Base-by-base conservation (phyloP, 257 asterid species). In the Cinchona pubescens region DNA sequence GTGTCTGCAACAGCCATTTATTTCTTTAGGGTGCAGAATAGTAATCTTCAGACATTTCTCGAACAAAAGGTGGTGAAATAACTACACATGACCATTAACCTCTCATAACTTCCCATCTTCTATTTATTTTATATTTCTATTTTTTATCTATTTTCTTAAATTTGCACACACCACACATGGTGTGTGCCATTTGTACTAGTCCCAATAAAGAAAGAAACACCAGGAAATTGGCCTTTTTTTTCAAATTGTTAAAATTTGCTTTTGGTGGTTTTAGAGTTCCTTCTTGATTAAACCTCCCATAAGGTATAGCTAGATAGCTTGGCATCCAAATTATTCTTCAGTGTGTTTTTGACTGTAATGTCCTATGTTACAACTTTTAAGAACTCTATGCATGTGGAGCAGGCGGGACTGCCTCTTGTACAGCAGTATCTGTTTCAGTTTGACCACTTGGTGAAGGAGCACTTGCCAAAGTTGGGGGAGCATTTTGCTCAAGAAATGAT, bases 331-430 rank as follows among this genome's bases (percentile, higher is more conserved):
- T 75, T 16, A 14, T n/a, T 55, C 67, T n/a, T 21, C 4, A 7
- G 55, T n/a, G n/a, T n/a, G 74, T 30, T 67, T 13, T 55, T 3
- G 9, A 61, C 43, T 48, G 45, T 35, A 53, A 35, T 53, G 66
- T 74, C 46, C n/a, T 65, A 3, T 43, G 4, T 74, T 58, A 18
- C 55, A 40, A 75, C n/a, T n/a, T n/a, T n/a, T 32, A 27, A 75
- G 49, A 59, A 74, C 64, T 82, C 23, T 78, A 29, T 73, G 30
- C 77, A 48, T 75, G 75, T 76, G 81, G 53, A 78, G 82, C 92
- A 94, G 99, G 97, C 90, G 16, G 99, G 99, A 69, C 81, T 95
- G 86, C 99, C 99, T 69, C 99, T 95, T 46, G 99, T 95, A 83
- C 98, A 95, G 87, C 98, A 92, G 83, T 95, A 92, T 76, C 88